These are phyloP conservation scores for Diplodia mutila DNA, from an alignment of 2,329 filamentous ascomycete species.

Conservation along the genomic window DNA sequence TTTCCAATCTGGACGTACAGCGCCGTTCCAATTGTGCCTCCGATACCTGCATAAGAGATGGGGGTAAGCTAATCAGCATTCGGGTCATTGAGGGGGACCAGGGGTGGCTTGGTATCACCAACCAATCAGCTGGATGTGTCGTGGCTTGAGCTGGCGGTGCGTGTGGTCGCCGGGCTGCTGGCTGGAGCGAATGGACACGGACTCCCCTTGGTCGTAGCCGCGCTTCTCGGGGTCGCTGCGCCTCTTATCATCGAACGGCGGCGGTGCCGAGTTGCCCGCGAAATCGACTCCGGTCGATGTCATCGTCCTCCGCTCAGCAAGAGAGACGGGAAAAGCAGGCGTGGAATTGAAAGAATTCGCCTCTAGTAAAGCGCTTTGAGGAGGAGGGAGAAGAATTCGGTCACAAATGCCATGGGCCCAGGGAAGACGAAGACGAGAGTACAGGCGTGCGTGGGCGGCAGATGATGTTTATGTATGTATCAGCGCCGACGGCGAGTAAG, in stretches of 20 bases:
- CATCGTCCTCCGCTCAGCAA: constrained; percentile 32
- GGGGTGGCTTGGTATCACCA: background rate
- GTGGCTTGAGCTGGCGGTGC: constrained; percentile 50
- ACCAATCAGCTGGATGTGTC: constrained; percentile 54
- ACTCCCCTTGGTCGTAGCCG: constrained; percentile 31
- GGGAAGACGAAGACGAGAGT: background rate
- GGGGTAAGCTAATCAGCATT: background rate
- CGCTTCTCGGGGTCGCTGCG: constrained; percentile 35
- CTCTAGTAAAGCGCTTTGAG: constrained; percentile 38
- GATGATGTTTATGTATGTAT: constrained; percentile 4
- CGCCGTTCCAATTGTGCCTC: constrained; percentile 54
- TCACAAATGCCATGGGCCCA: constrained; percentile 39
- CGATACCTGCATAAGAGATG: constrained; percentile 34
- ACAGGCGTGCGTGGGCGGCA: background rate
- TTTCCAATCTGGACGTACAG: constrained; percentile 53
- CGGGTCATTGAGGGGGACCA: background rate
- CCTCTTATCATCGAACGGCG: constrained; percentile 31
- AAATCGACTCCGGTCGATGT: constrained; percentile 41
- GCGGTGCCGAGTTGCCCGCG: constrained; percentile 27
- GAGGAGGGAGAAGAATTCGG: constrained; percentile 41
- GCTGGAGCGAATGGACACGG: constrained; percentile 12
- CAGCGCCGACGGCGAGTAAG: background rate
- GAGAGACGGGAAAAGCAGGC: background rate
- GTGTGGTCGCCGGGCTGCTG: constrained; percentile 40
- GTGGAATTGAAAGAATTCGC: background rate